Base-by-base conservation (phyloP, 2,329 filamentous ascomycete species). In the Rhinocladiella mackenziei region DNA sequence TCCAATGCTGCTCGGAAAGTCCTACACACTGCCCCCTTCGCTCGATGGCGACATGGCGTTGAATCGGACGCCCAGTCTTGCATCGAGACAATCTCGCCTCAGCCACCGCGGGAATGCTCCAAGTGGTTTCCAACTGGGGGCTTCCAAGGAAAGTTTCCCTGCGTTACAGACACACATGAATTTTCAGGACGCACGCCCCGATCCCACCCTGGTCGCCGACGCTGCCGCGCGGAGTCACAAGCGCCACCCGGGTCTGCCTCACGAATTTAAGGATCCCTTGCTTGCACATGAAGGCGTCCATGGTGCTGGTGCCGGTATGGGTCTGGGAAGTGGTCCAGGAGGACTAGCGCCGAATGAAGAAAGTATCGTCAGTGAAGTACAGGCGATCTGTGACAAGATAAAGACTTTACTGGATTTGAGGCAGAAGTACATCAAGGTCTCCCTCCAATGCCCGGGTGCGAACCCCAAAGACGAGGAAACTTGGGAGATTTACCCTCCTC, bases 401-500 rank as follows among this genome's bases (percentile, higher is more conserved):
- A 86, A 94, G 62, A 84, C 84, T 55, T 80, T 97, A n/a, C 68
- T 96, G 33, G 87, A 96, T 57, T 74, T 89, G 29, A 81, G 92
- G 48, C 83, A 89, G 63, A 94, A 88, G 59, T 98, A 97, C 65
- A 86, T 97, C 39, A 73, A 79, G 1, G 67, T 96, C 11, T 97
- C 92, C 0, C 71, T 89, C 14, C 92, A 98, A 61, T 78, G 84
- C 7, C 76, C 83, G 5, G 76, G 79, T 9, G 87, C 95, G 61
- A 96, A 97, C 56, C 92, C 92, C 1, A 88, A 88, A 58, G 89
- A 97, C 62, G 78, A 84, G 13, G 76, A 82, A 0, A 77, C 74
- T 37, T 98, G 91, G 91, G 75, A 77, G 41, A 87, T 98, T 32
- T 97, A 97, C 59, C 92, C 92, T 7, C 81, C 86, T 10, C 89